Base-by-base conservation (phyloP, 2,329 filamentous ascomycete genomes). In the Epichloe sibirici region DNA sequence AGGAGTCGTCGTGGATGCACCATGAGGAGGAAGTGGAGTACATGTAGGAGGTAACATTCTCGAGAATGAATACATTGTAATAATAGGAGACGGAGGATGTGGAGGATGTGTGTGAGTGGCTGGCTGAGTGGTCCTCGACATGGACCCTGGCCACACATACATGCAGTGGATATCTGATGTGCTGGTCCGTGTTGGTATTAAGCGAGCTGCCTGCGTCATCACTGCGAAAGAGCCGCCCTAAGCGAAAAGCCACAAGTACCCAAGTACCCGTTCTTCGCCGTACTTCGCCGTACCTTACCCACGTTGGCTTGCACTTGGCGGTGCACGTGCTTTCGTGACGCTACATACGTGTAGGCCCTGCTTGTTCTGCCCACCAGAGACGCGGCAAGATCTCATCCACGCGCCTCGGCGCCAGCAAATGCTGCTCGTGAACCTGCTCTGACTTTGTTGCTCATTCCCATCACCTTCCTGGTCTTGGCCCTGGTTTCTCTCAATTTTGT, bases 291-390 rank as follows among this genome's bases (percentile, higher is more conserved):
- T 28, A 23, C 23, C 23, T 39, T 5, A 3, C 13, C 13, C 37
- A 39, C 6, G 37, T 13, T 39, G 13, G 37, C 37, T 39, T 42
- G 39, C 4, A 42, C 35, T 15, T 7, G 15, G 15, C 7, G 15
- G 23, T 17, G n/a, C 50, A 51, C 50, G 50, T 51, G 50, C 35
- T 47, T 47, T 51, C 44, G 50, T 23, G 50, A 45, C 48, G 39
- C 31, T 15, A 13, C 17, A 17, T 17, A 17, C 48, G 21, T 40
- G 34, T 4, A 17, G 21, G 21, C 11, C 42, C 21, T 23, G 31
- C 31, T 31, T 31, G 28, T 31, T 31, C 9, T 31, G 31, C 11
- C 42, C 42, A 21, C 1, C n/a, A 44, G 11, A 34, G 44, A 34
- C 44, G 28, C 13, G 44, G 5, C 44, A 34, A 15, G 6, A 15